Evolutionary conservation across 805 yeast genomes (phyloP).

Genomic region (Yarrowia divulgata): DNA sequence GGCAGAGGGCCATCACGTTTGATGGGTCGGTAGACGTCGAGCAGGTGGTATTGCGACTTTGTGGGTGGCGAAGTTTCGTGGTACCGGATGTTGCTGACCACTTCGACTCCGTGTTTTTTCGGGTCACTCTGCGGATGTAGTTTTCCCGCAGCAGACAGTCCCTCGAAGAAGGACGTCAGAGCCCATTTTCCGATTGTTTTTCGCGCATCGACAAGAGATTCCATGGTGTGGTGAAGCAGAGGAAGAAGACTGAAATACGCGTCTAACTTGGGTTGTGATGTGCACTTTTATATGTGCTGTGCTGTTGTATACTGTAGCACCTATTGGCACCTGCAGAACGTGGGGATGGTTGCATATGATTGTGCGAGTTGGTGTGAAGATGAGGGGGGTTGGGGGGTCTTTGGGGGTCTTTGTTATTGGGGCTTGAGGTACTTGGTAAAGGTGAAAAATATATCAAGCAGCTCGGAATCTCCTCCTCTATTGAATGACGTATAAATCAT

Average conservation of each 20-base stretch:
- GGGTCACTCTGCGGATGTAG: constrained; percentile 23
- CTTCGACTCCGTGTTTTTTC: constrained; percentile 28
- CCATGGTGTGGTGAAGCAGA: not conserved
- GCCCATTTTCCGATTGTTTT: constrained; percentile 16
- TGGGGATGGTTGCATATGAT: not conserved
- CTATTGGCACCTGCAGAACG: not conserved
- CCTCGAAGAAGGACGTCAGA: constrained; percentile 23
- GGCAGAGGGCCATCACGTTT: constrained; percentile 27
- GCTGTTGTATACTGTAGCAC: not conserved
- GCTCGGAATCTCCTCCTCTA: too few relatives aligned
- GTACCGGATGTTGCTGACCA: constrained; percentile 8
- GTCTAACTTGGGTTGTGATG: not conserved
- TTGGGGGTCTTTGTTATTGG: too few relatives aligned
- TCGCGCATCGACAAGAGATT: constrained; percentile 1
- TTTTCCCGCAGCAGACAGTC: constrained; percentile 25
- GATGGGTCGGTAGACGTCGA: constrained; percentile 29
- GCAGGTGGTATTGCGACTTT: constrained; percentile 14
- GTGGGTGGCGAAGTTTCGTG: not conserved
- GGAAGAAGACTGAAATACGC: too few relatives aligned
- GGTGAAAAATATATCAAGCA: too few relatives aligned
- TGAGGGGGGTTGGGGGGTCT: too few relatives aligned
- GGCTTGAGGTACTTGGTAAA: too few relatives aligned
- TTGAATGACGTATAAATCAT: too few relatives aligned
- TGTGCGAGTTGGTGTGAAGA: not conserved
- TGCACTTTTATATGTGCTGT: not conserved